phyloP scores from a whole-genome alignment of 306 rosid species.

The Dalbergia cochinchinensis region DNA sequence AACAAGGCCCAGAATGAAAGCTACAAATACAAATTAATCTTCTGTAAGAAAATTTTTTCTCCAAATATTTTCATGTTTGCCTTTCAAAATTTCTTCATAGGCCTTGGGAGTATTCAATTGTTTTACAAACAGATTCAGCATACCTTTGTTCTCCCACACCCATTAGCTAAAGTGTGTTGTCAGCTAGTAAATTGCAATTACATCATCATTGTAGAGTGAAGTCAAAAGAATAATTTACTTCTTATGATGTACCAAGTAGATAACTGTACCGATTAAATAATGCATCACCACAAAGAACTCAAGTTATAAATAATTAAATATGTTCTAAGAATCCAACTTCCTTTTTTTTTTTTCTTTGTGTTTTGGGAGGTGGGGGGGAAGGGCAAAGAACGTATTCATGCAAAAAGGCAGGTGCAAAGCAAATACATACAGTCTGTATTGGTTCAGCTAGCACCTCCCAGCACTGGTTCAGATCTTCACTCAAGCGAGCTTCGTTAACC shows the following conservation, averaged over 20 bases:
- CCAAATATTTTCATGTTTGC: conserved; percentile 6
- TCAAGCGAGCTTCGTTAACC: conserved; percentile 82
- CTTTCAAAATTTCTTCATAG: not conserved
- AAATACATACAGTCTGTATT: conserved; percentile 81
- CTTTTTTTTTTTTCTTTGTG: too few relatives aligned
- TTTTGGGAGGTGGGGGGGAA: too few relatives aligned
- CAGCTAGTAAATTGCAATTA: conserved; percentile 22
- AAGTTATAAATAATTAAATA: not conserved
- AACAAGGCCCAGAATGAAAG: not conserved
- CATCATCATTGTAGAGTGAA: not conserved
- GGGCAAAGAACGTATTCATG: not conserved
- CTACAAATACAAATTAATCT: not conserved
- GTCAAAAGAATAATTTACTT: conserved; percentile 13
- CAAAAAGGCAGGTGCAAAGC: conserved; percentile 39
- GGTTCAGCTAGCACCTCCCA: conserved; percentile 99
- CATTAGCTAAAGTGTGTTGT: not conserved
- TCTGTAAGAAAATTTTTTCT: not conserved
- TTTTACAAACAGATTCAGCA: conserved; percentile 25
- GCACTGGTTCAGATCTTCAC: conserved; percentile 79
- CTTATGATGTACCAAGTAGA: conserved; percentile 27
- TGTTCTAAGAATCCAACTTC: not conserved
- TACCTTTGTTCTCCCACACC: not conserved
- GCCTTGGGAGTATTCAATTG: not conserved
- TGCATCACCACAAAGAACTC: conserved; percentile 7
- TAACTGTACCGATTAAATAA: conserved; percentile 11